Evolutionary conservation across 1,139 yeast species (phyloP).

Genomic region (Debaryomyces nepalensis): DNA sequence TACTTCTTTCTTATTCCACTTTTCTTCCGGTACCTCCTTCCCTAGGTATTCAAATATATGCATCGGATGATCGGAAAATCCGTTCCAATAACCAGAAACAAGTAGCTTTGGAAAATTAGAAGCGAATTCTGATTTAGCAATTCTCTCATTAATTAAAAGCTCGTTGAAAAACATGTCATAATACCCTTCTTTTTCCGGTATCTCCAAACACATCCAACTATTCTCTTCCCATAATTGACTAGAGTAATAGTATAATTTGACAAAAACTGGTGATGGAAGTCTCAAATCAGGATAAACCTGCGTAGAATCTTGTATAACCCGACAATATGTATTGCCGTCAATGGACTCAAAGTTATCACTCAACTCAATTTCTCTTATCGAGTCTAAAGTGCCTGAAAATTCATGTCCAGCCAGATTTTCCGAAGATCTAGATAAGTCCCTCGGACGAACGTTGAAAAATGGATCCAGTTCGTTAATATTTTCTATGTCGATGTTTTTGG

Average conservation of each 20-base stretch:
- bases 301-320: constrained; percentile 9
- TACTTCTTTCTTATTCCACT: constrained; percentile 5
- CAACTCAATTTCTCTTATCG: constrained; percentile 4
- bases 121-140: constrained; percentile 11
- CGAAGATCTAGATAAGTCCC: not conserved
- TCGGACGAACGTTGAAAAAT: constrained; percentile 7
- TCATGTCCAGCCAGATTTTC: not conserved
- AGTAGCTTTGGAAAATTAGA: constrained; percentile 13
- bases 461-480: constrained; percentile 5
- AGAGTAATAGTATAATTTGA: constrained; percentile 11
- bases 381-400: constrained; percentile 2
- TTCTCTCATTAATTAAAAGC: constrained; percentile 9
- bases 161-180: constrained; percentile 12
- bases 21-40: not conserved
- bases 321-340: constrained; percentile 8
- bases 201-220: not conserved
- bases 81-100: constrained; percentile 13
- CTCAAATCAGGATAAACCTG: constrained; percentile 8
- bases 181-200: constrained; percentile 9
- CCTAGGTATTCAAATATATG: constrained; percentile 12
- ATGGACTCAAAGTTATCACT: constrained; percentile 5
- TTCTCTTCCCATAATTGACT: constrained; percentile 1
- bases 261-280: constrained; percentile 9
- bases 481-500: too few species aligned
- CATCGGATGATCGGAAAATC: constrained; percentile 10